Base-by-base conservation (phyloP, 441 rosid genomes). In the Eutrema salsugineum region DNA sequence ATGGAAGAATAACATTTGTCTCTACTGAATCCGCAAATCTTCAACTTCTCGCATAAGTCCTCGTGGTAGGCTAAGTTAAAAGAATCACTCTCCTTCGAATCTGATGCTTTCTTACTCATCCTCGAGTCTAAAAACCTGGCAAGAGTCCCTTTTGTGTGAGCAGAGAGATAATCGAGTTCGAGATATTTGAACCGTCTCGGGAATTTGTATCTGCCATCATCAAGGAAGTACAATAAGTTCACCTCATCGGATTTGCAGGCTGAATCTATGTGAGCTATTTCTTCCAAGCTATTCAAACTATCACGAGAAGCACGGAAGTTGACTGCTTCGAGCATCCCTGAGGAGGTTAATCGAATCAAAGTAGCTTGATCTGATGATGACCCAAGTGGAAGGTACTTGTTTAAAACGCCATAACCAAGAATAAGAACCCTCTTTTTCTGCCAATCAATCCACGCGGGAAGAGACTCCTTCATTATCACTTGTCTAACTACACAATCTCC, bases 241-340 rank as follows among this genome's bases (percentile, higher is more conserved):
- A 81, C 82, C 56, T 56, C 72, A 0, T 70, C 63, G 8, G 55
- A n/a, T 48, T 76, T 77, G 32, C 59, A 59, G 22, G 75, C 27
- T 4, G 79, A 55, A 68, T 78, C 83, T 74, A 42, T 59, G 56
- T 87, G 88, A 66, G 75, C 53, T 71, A 28, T 57, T 47, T 30
- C 74, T 67, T 75, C 83, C 20, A 58, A 73, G 33, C 59, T 75
- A 57, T 67, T 79, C 46, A 56, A 56, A 62, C 77, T 71, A 46
- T 84, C 77, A 86, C 78, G 78, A 11, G 91, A 86, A 40, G 94
- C 86, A 70, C 16, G 16, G 61, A 81, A 90, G 66, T 83, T 84
- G 69, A 91, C 91, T 15, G 78, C 87, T 82, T 94, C 98, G 49
- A 94, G 88, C 83, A 84, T 89, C 61, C 96, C 94, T 0, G 91